These are phyloP conservation scores for Globisporangium echinulatum DNA, from an alignment of 352 stramenopile genomes.

Conservation along the genomic window DNA sequence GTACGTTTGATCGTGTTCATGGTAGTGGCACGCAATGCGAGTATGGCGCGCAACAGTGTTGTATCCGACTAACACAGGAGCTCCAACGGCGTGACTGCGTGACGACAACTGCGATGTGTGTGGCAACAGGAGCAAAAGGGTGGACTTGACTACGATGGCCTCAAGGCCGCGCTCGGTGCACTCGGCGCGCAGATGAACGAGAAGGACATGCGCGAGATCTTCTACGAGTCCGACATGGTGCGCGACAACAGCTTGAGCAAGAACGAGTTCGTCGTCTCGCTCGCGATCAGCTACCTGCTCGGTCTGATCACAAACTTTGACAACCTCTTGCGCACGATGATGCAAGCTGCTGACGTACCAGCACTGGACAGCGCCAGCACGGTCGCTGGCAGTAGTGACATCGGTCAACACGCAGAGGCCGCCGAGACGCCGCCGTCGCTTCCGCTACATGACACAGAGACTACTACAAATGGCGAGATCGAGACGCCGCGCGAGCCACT, in stretches of 20 bases:
- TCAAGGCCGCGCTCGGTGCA: constrained; percentile 48
- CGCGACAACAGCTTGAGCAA: constrained; percentile 79
- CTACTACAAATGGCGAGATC: not conserved
- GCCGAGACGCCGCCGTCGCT: not conserved
- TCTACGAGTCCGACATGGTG: constrained; percentile 88
- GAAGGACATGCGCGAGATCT: constrained; percentile 67
- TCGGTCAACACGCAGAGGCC: not conserved
- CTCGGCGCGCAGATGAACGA: constrained; percentile 66
- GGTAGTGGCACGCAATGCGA: too few species aligned
- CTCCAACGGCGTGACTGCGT: not conserved
- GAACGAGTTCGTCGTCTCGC: constrained; percentile 83
- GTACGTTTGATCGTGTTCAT: constrained; percentile 20
- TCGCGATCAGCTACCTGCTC: constrained; percentile 80
- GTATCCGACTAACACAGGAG: constrained; percentile 1
- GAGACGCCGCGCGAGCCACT: constrained; percentile 5
- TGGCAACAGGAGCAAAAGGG: constrained; percentile 33
- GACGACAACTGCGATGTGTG: not conserved
- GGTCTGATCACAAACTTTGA: constrained; percentile 75
- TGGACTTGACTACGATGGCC: constrained; percentile 57
- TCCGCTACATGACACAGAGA: not conserved
- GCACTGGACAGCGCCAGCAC: not conserved
- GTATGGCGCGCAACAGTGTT: too few species aligned
- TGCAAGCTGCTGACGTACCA: constrained; percentile 22
- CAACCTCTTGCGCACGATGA: constrained; percentile 26
- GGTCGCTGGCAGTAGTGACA: not conserved